Evolutionary conservation across 805 yeast genomes (phyloP).

Genomic region (Ascoidea tarda): DNA sequence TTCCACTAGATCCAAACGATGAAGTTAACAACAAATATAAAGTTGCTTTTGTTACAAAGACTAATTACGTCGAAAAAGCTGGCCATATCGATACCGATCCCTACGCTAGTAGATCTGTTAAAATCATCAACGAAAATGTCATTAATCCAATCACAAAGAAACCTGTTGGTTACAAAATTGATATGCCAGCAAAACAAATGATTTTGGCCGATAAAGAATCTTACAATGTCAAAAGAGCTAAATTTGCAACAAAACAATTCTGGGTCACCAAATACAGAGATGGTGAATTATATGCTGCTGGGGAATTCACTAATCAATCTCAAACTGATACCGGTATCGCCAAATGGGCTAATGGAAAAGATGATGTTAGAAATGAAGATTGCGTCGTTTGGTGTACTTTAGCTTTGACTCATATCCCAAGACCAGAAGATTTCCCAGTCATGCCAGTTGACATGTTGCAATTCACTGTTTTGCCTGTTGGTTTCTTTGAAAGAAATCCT

Average conservation of each 20-base stretch:
- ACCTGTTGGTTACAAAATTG: constrained; percentile 67
- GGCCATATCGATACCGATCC: constrained; percentile 65
- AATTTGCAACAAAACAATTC: constrained; percentile 60
- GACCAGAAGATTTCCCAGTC: constrained; percentile 80
- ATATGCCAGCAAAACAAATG: constrained; percentile 66
- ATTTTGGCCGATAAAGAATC: constrained; percentile 51
- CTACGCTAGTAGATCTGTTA: constrained; percentile 58
- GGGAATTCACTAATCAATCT: constrained; percentile 79
- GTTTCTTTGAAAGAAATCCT: constrained; percentile 68
- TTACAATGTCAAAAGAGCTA: constrained; percentile 56
- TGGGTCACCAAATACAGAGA: constrained; percentile 76
- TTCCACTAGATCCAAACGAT: constrained; percentile 40
- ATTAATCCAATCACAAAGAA: constrained; percentile 55
- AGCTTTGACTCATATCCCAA: constrained; percentile 72
- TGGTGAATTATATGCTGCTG: constrained; percentile 63
- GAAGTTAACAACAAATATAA: constrained; percentile 43
- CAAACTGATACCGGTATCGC: constrained; percentile 56
- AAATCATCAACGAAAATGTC: constrained; percentile 59
- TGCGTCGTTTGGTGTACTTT: constrained; percentile 71
- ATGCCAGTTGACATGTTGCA: constrained; percentile 76
- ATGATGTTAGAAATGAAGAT: constrained; percentile 59
- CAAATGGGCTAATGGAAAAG: constrained; percentile 55
- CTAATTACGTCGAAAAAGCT: constrained; percentile 54
- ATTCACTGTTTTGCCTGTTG: constrained; percentile 52
- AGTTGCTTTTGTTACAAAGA: constrained; percentile 52